These are phyloP conservation scores for Rhizophora mangle DNA, from an alignment of 345 rosid species.

Conservation along the genomic window DNA sequence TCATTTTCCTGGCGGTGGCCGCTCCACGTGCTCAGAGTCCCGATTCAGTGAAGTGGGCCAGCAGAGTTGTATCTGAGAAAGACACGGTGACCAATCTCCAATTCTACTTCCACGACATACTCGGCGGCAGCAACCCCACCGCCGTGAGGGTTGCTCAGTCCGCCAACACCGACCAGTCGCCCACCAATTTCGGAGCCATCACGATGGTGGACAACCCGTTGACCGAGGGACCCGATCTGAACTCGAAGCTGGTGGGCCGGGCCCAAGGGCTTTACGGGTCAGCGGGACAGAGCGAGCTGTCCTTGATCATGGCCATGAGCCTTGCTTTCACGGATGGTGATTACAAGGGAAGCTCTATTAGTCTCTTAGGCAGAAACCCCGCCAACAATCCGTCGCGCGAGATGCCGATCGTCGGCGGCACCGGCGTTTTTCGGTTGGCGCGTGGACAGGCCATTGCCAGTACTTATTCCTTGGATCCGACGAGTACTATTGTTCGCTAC, in stretches of 20 bases:
- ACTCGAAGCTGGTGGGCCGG: slow-evolving; percentile 10
- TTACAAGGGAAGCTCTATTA: slow-evolving; percentile 14
- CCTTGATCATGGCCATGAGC: slow-evolving; percentile 6
- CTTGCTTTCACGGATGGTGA: background rate
- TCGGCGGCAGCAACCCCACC: slow-evolving; percentile 4
- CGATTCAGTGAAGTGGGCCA: background rate
- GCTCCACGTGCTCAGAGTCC: slow-evolving; percentile 10
- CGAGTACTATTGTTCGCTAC: background rate
- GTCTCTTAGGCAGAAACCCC: slow-evolving; percentile 16
- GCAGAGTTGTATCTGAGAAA: background rate
- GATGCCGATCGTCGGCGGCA: slow-evolving; percentile 12
- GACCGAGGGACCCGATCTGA: slow-evolving; percentile 1
- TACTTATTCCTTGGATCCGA: background rate
- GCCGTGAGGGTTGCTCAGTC: slow-evolving; percentile 8
- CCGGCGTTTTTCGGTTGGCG: slow-evolving; percentile 13
- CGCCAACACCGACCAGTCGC: background rate
- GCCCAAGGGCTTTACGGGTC: slow-evolving; percentile 16
- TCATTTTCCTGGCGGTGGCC: slow-evolving; percentile 10
- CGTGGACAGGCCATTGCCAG: slow-evolving; percentile 7
- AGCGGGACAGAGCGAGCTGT: background rate
- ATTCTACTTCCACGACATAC: slow-evolving; percentile 13
- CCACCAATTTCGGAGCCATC: background rate
- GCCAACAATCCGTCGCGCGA: background rate
- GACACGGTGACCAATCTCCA: slow-evolving; percentile 3
- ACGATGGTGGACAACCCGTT: slow-evolving; percentile 9